Evolutionary conservation across 495 filamentous ascomycete species (phyloP).

Genomic region (Arthonia radiata): DNA sequence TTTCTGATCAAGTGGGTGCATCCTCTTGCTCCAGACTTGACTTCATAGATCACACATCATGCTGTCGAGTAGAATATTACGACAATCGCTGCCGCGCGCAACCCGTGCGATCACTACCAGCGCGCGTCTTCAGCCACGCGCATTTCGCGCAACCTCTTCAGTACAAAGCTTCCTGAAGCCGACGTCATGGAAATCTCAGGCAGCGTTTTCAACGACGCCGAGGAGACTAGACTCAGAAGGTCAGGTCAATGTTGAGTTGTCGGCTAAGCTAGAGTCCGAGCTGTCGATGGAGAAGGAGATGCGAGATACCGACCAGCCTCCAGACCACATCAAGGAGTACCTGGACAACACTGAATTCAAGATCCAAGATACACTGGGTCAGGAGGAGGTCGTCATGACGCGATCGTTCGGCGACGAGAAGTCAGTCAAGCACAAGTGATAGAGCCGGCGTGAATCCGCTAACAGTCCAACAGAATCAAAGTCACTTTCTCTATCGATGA

Average conservation of each 20-base stretch:
- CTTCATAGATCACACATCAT: no score
- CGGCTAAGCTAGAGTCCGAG: conserved; percentile 55
- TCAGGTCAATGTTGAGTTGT: conserved; percentile 49
- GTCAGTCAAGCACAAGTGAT: conserved; percentile 23
- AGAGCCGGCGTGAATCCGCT: conserved; percentile 2
- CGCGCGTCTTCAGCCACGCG: no score
- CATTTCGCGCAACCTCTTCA: no score
- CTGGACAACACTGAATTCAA: conserved; percentile 41
- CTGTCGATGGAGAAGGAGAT: conserved; percentile 34
- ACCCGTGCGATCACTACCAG: no score
- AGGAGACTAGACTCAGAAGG: no score
- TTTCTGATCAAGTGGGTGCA: no score
- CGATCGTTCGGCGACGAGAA: conserved; percentile 72
- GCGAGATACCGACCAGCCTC: conserved; percentile 30
- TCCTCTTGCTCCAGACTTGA: no score
- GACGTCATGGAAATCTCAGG: no score
- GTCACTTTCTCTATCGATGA: conserved; percentile 86
- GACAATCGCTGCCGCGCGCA: no score
- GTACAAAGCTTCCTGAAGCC: no score
- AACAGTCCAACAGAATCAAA: conserved; percentile 38
- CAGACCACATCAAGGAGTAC: conserved; percentile 43
- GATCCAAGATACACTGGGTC: conserved; percentile 52
- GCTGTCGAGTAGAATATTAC: no score
- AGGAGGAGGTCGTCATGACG: conserved; percentile 66
- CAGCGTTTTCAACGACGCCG: no score